These are phyloP conservation scores for Colletotrichum tofieldiae DNA, from an alignment of 2,329 filamentous ascomycete genomes.

Conservation along the genomic window DNA sequence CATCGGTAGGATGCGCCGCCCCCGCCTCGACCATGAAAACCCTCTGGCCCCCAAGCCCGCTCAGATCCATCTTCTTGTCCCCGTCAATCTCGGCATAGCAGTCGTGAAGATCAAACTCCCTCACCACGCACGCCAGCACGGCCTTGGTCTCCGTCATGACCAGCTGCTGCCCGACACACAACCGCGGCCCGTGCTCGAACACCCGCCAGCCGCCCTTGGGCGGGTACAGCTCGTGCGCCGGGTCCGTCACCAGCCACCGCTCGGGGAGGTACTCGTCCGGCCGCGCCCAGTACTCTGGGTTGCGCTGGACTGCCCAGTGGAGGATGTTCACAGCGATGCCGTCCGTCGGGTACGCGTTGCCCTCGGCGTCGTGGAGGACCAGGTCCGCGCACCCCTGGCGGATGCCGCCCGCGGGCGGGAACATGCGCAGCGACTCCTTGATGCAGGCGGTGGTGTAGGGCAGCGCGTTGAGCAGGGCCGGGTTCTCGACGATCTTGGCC, in stretches of 20 bases:
- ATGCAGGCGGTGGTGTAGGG: conserved; percentile 69
- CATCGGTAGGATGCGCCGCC: conserved; percentile 39
- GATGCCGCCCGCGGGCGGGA: conserved; percentile 65
- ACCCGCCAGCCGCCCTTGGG: conserved; percentile 63
- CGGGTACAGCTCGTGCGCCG: conserved; percentile 37
- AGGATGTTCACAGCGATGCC: conserved; percentile 60
- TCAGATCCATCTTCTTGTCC: conserved; percentile 24
- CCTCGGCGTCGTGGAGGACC: conserved; percentile 60
- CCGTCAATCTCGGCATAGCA: conserved; percentile 39
- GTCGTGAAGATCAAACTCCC: conserved; percentile 60
- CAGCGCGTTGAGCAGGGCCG: conserved; percentile 65
- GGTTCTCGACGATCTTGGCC: conserved; percentile 48
- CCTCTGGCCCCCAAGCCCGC: conserved; percentile 35
- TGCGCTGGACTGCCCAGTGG: conserved; percentile 56
- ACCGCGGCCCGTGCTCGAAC: conserved; percentile 66
- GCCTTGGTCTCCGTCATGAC: conserved; percentile 65
- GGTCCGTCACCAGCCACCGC: conserved; percentile 56
- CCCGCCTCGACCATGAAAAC: conserved; percentile 41
- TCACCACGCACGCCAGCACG: conserved; percentile 61
- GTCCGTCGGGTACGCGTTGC: conserved; percentile 62
- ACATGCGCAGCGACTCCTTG: conserved; percentile 69
- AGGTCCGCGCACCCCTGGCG: conserved; percentile 56
- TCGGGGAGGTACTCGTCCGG: conserved; percentile 64
- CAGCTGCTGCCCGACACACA: conserved; percentile 60
- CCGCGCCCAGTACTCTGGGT: conserved; percentile 58